These are phyloP conservation scores for Diaporthe ilicicola DNA, from an alignment of 2,329 filamentous ascomycete genomes.

Conservation along the genomic window DNA sequence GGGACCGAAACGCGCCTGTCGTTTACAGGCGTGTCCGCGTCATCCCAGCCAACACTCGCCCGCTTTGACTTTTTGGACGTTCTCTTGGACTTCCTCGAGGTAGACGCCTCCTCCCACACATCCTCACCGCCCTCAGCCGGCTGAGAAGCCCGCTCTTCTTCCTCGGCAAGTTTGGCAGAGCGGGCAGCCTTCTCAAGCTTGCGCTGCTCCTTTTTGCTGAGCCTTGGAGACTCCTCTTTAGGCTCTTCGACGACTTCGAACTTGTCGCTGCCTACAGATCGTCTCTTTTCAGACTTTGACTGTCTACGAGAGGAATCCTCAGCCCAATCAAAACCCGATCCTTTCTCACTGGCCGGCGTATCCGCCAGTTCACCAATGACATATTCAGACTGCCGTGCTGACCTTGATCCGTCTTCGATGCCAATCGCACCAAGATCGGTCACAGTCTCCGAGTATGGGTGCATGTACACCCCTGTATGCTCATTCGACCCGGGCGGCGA, in stretches of 20 bases:
- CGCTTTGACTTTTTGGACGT: slow-evolving; percentile 38
- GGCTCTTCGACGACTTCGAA: slow-evolving; percentile 35
- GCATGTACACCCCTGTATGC: slow-evolving; percentile 50
- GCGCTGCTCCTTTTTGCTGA: slow-evolving; percentile 60
- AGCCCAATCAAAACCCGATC: slow-evolving; percentile 37
- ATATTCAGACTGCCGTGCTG: slow-evolving; percentile 50
- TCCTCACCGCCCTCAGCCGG: slow-evolving; percentile 32
- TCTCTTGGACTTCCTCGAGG: slow-evolving; percentile 45
- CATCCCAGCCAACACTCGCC: slow-evolving; percentile 33
- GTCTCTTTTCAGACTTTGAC: slow-evolving; percentile 41
- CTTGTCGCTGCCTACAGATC: slow-evolving; percentile 41
- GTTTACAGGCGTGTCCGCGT: slow-evolving; percentile 36
- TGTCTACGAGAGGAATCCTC: slow-evolving; percentile 35
- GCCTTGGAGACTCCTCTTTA: slow-evolving; percentile 41
- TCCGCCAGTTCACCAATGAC: slow-evolving; percentile 57
- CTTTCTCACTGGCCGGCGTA: slow-evolving; percentile 49
- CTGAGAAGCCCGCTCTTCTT: slow-evolving; percentile 28
- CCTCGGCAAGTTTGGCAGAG: slow-evolving; percentile 39
- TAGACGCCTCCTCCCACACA: slow-evolving; percentile 41
- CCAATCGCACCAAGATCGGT: slow-evolving; percentile 49
- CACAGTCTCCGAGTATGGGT: slow-evolving; percentile 58
- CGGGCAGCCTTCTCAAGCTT: slow-evolving; percentile 54
- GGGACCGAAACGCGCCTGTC: slow-evolving; percentile 42
- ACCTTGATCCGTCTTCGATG: slow-evolving; percentile 42
- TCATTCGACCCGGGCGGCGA: slow-evolving; percentile 70